A percentile compares a stretch with the other conserved stretches of the same genome.
These are phyloP conservation scores for Fusarium tanahbumbuense DNA, from an alignment of 2,329 filamentous ascomycete species.

Conservation along the genomic window DNA sequence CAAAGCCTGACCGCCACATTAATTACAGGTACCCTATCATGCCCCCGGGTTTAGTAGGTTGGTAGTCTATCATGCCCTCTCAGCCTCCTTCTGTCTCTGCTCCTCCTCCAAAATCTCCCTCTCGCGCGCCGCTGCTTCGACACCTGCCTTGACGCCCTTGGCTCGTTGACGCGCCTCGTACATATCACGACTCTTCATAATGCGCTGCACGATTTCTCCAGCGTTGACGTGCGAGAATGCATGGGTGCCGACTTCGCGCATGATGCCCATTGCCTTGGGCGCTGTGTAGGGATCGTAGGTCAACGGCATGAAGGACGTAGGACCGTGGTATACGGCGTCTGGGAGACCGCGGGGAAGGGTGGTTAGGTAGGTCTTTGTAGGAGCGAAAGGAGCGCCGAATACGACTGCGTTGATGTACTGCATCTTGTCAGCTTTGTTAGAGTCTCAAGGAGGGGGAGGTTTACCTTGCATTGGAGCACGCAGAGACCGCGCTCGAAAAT, in stretches of 20 bases:
- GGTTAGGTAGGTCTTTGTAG: constrained; percentile 81
- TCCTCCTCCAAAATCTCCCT: constrained; percentile 72
- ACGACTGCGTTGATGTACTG: constrained; percentile 89
- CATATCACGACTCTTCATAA: constrained; percentile 84
- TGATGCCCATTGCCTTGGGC: constrained; percentile 85
- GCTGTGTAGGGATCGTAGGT: constrained; percentile 85
- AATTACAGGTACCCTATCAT: constrained; percentile 14
- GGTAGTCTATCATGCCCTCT: constrained; percentile 39
- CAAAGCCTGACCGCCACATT: constrained; percentile 11
- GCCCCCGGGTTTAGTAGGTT: background rate
- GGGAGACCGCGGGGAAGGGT: constrained; percentile 79
- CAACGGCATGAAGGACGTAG: constrained; percentile 86
- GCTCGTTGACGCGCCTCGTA: constrained; percentile 93
- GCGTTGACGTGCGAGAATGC: constrained; percentile 90
- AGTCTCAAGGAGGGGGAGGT: too few species aligned
- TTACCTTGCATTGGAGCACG: constrained; percentile 91
- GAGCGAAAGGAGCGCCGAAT: constrained; percentile 90
- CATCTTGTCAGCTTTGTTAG: constrained; percentile 11
- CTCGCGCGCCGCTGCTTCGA: constrained; percentile 74
- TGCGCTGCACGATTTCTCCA: constrained; percentile 89
- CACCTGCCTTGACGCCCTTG: constrained; percentile 87
- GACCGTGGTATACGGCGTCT: constrained; percentile 92
- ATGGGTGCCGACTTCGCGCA: constrained; percentile 81
- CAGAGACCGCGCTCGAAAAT: constrained; percentile 96
- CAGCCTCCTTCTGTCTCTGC: constrained; percentile 62